phyloP scores from a whole-genome alignment of 2,329 filamentous ascomycete genomes.

The Hypoxylon sp. region DNA sequence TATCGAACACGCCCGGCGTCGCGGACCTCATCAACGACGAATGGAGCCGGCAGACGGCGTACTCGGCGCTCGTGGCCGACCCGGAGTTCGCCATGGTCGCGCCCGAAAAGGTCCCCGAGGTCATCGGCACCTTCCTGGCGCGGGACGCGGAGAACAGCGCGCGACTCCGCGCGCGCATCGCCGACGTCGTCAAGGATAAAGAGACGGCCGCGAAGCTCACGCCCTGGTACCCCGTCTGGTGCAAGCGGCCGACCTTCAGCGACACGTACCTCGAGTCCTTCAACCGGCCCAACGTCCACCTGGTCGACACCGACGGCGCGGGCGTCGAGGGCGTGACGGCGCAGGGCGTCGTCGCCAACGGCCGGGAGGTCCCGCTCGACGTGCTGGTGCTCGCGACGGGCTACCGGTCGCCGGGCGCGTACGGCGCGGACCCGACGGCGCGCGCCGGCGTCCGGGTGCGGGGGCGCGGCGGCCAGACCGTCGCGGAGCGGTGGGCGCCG shows the following conservation, averaged over 20 bases:
- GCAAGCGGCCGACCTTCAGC: constrained; percentile 73
- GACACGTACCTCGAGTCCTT: constrained; percentile 69
- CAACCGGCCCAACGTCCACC: constrained; percentile 68
- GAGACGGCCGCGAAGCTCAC: constrained; percentile 62
- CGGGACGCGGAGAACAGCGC: constrained; percentile 59
- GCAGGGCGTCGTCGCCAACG: constrained; percentile 48
- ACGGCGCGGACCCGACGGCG: constrained; percentile 58
- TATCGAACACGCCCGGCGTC: constrained; percentile 53
- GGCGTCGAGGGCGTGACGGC: constrained; percentile 61
- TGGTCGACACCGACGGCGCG: constrained; percentile 69
- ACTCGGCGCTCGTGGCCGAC: constrained; percentile 54
- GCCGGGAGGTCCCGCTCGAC: background rate
- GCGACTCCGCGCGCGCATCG: constrained; percentile 59
- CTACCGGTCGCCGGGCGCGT: constrained; percentile 55
- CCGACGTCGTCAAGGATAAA: constrained; percentile 64
- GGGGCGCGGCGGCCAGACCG: constrained; percentile 40
- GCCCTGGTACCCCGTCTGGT: constrained; percentile 67
- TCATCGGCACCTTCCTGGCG: constrained; percentile 54
- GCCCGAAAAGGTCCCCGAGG: constrained; percentile 52
- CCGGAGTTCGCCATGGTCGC: constrained; percentile 49
- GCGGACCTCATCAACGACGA: constrained; percentile 62
- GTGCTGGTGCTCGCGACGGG: constrained; percentile 43
- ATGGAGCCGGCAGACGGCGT: constrained; percentile 59
- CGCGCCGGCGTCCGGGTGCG: constrained; percentile 50
- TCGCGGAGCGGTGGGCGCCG: constrained; percentile 43